Evolutionary conservation across 2,329 filamentous ascomycete species (phyloP).

Genomic region (Ilyonectria mors-panacis): DNA sequence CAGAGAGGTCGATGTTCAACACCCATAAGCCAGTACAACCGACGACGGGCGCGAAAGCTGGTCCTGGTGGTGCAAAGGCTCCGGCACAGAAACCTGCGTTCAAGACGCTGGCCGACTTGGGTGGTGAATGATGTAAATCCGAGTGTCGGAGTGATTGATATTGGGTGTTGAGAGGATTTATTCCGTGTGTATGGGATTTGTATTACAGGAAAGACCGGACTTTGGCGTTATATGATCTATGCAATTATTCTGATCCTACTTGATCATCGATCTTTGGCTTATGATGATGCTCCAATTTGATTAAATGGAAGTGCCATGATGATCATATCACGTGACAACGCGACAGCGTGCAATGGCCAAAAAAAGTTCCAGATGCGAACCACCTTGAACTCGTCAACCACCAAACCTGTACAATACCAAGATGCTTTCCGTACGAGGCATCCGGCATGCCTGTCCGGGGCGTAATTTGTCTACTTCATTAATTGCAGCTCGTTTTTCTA

Average conservation of each 20-base stretch:
- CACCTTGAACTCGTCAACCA: slow-evolving; percentile 21
- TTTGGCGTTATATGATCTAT: background rate
- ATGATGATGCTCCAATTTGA: background rate
- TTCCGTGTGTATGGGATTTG: background rate
- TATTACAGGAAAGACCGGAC: background rate
- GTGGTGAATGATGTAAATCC: slow-evolving; percentile 44
- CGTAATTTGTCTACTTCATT: slow-evolving; percentile 41
- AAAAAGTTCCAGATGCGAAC: slow-evolving; percentile 44
- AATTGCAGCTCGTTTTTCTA: slow-evolving; percentile 29
- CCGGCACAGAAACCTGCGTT: slow-evolving; percentile 57
- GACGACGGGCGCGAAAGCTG: slow-evolving; percentile 41
- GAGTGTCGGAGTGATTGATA: slow-evolving; percentile 23
- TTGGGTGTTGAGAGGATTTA: slow-evolving; percentile 16
- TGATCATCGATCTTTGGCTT: background rate
- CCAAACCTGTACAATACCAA: slow-evolving; percentile 42
- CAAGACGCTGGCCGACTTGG: slow-evolving; percentile 70
- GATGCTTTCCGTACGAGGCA: slow-evolving; percentile 55
- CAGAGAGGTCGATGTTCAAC: slow-evolving; percentile 73
- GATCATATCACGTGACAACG: slow-evolving; percentile 49
- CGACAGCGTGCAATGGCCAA: slow-evolving; percentile 25
- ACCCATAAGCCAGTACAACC: slow-evolving; percentile 57
- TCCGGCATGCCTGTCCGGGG: slow-evolving; percentile 53
- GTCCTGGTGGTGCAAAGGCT: slow-evolving; percentile 42
- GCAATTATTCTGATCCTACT: background rate
- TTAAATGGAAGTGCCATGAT: slow-evolving; percentile 11